Evolutionary conservation across 352 stramenopile species (phyloP), one percentile per base, ranked within the genome.

Genomic region (Globisporangium nagaii): DNA sequence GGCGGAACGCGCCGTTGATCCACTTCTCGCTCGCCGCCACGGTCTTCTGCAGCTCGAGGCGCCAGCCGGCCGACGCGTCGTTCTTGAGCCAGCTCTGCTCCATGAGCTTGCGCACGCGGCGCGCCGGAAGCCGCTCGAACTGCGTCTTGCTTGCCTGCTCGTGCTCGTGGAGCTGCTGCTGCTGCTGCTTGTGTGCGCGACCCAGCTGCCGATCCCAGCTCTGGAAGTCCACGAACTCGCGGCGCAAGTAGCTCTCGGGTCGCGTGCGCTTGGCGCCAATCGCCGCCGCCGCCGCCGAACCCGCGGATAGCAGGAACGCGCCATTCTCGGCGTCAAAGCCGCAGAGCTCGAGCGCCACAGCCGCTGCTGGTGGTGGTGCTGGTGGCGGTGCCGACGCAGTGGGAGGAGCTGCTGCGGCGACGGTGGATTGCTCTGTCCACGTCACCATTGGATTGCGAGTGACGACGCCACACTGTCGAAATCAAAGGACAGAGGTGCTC

Each of bases 41-140:
- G 51, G 71, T 88, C 66, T 90, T 92, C 60, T 77, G 58, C 11
- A 90, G 49, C 61, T 89, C 77, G 2, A 72, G 4, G 10, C 72
- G 70, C 78, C 79, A 88, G 9, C 82, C 79, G 5, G 62, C 20
- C 10, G 64, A 27, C 2, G 34, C 2, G 54, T 89, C 70, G 27
- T 65, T 65, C 25, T 66, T 65, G 8, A 71, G 50, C 82, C 82
- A 92, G 51, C 67, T 79, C 28, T 24, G 35, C 32, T 55, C 58
- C 66, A 72, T 79, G 10, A 90, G 71, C 25, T 75, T 84, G 42
- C 78, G 78, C 36, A 87, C 47, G 9, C 79, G 74, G 15, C 73
- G 72, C 34, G 63, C 73, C n/a, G 82, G 72, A 17, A 91, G 61
- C 31, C 75, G 78, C 30, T 68, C 60, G 7, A 60, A 46, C 6